Conservation (phyloP, 768 basidiomycete genomes). For the Leccinum imitatum region DNA sequence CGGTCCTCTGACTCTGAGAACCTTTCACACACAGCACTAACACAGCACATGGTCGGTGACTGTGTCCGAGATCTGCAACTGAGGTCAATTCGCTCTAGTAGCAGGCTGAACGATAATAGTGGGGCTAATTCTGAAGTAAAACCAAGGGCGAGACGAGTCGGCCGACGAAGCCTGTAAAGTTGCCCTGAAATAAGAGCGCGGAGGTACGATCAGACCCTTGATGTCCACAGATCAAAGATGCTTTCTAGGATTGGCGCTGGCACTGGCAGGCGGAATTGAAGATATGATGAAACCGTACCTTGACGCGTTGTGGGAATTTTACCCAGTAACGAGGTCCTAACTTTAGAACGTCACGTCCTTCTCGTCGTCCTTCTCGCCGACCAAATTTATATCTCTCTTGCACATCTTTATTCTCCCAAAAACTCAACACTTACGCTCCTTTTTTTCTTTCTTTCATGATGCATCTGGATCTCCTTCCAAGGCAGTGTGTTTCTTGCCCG, state of each 20-base stretch:
- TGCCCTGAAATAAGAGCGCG: not conserved
- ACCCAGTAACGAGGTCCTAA: slow-evolving; percentile 7
- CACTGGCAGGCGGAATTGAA: not conserved
- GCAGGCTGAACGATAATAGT: not conserved
- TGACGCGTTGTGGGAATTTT: not conserved
- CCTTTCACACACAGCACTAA: not conserved
- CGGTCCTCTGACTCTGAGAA: not conserved
- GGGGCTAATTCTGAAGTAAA: not conserved
- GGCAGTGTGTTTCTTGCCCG: slow-evolving; percentile 54
- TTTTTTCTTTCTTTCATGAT: slow-evolving; percentile 28
- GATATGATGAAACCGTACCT: not conserved
- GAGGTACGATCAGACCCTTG: not conserved
- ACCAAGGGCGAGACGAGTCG: not conserved
- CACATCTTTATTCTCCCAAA: slow-evolving; percentile 18
- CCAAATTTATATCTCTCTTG: slow-evolving; percentile 25
- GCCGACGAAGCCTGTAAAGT: not conserved
- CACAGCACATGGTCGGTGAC: not conserved
- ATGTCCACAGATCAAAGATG: not conserved
- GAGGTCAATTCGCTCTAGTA: not conserved
- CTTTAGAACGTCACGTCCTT: not conserved
- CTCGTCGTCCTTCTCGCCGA: slow-evolving; percentile 5
- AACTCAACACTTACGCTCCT: slow-evolving; percentile 34
- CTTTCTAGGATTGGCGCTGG: too few relatives aligned
- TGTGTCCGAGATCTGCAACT: not conserved
- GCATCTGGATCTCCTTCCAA: slow-evolving; percentile 37